Evolutionary conservation across 495 filamentous ascomycete species (phyloP).

Genomic region (Neurospora sp.): DNA sequence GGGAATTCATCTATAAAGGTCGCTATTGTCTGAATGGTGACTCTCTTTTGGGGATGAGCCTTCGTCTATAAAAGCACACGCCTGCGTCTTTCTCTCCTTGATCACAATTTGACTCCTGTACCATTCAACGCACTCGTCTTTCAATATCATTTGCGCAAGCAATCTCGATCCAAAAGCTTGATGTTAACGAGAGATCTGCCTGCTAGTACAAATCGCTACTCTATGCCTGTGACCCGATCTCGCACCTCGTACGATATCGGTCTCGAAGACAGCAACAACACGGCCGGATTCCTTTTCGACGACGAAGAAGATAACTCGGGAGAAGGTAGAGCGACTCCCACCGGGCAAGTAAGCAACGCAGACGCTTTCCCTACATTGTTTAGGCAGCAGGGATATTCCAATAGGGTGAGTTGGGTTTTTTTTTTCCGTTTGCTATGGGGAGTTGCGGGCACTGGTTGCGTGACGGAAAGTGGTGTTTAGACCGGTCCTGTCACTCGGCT

Average conservation of each 20-base stretch:
- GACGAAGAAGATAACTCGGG: slow-evolving; percentile 57
- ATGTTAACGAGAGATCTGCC: slow-evolving; percentile 8
- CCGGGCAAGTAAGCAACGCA: slow-evolving; percentile 44
- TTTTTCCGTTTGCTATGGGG: slow-evolving; percentile 2
- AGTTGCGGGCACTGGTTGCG: background rate
- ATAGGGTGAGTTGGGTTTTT: slow-evolving; percentile 48
- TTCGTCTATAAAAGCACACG: background rate
- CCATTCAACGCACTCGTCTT: background rate
- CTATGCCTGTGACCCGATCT: slow-evolving; percentile 71
- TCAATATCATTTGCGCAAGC: background rate
- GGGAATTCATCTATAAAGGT: background rate
- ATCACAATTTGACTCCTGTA: background rate
- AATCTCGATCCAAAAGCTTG: background rate
- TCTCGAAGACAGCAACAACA: slow-evolving; percentile 60
- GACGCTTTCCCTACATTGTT: slow-evolving; percentile 78
- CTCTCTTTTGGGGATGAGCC: background rate
- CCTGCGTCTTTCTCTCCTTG: background rate
- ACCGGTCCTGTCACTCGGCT: background rate
- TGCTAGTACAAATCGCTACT: slow-evolving; percentile 68
- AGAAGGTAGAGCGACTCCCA: slow-evolving; percentile 48
- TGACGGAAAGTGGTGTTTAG: background rate
- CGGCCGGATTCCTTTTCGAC: slow-evolving; percentile 72
- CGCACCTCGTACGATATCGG: slow-evolving; percentile 47
- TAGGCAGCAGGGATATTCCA: slow-evolving; percentile 56
- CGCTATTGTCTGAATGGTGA: background rate